Evolutionary conservation across 179 eudicot species (phyloP).

Genomic region (Sideroxylon spinosum): DNA sequence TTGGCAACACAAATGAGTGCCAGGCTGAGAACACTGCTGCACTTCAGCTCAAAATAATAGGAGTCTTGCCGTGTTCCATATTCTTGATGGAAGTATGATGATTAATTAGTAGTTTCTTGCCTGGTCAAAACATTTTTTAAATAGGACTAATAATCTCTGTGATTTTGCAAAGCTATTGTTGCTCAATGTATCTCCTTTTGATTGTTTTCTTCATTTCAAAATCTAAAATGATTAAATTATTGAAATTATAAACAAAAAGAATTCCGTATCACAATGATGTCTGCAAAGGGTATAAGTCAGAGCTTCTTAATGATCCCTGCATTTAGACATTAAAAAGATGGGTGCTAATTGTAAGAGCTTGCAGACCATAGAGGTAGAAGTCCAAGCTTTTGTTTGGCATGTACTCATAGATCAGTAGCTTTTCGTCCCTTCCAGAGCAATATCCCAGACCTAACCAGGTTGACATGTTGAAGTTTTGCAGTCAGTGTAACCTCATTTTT

Average conservation of each 20-base stretch:
- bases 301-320: background rate
- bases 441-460: conserved; percentile 37
- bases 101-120: background rate
- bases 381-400: conserved; percentile 48
- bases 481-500: conserved; percentile 45
- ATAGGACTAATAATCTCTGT: background rate
- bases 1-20: too few relatives aligned
- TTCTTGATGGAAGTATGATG: too few relatives aligned
- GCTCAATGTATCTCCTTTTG: background rate
- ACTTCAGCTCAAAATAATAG: too few relatives aligned
- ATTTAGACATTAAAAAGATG: background rate
- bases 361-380: conserved; percentile 37
- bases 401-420: conserved; percentile 45
- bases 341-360: background rate
- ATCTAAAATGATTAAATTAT: background rate
- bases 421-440: conserved; percentile 36
- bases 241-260: background rate
- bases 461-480: conserved; percentile 45
- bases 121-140: background rate
- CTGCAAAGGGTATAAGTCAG: background rate
- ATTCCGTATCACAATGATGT: background rate
- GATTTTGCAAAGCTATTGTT: background rate
- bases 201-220: background rate
- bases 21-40: too few relatives aligned
- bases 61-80: too few relatives aligned